phyloP scores from a whole-genome alignment of 1,284 basidiomycete genomes.

The Grifola frondosa region DNA sequence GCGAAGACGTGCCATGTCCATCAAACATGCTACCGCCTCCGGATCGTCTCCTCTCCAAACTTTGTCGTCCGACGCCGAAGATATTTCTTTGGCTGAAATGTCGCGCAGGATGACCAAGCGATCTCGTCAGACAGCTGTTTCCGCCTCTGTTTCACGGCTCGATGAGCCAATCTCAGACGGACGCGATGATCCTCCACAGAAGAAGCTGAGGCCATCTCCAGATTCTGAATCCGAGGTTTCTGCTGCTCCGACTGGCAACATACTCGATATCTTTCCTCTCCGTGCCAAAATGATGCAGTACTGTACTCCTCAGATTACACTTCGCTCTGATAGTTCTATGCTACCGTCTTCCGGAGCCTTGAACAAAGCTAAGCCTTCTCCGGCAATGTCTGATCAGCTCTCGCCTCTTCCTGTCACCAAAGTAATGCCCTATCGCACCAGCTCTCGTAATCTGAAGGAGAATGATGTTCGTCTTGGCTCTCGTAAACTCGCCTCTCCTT shows the following conservation, averaged over 20 bases:
- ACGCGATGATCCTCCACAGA: slow-evolving; percentile 15
- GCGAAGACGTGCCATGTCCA: slow-evolving; percentile 10
- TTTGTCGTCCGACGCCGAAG: slow-evolving; percentile 32
- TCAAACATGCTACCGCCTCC: slow-evolving; percentile 3
- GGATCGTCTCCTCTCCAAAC: slow-evolving; percentile 40
- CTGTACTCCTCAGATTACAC: slow-evolving; percentile 19
- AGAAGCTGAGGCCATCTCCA: slow-evolving; percentile 20
- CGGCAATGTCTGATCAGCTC: slow-evolving; percentile 30
- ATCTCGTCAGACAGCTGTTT: slow-evolving; percentile 39
- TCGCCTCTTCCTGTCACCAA: slow-evolving; percentile 45
- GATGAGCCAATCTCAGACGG: slow-evolving; percentile 3
- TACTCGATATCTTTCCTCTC: slow-evolving; percentile 12
- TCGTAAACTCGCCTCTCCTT: slow-evolving; percentile 37
- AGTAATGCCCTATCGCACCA: slow-evolving; percentile 44
- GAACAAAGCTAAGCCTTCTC: slow-evolving; percentile 6
- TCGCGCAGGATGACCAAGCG: slow-evolving; percentile 49
- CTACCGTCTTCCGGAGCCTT: slow-evolving; percentile 15
- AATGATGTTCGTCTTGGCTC: slow-evolving; percentile 29
- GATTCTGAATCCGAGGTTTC: slow-evolving; percentile 4
- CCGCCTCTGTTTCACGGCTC: slow-evolving; percentile 13
- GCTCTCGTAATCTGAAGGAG: slow-evolving; percentile 49
- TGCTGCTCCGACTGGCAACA: slow-evolving; percentile 11
- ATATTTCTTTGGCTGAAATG: slow-evolving; percentile 44
- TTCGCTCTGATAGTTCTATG: slow-evolving; percentile 19
- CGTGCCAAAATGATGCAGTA: slow-evolving; percentile 6